These are phyloP conservation scores for Erigeron canadensis DNA, from an alignment of 129 eudicot genomes.

Conservation along the genomic window DNA sequence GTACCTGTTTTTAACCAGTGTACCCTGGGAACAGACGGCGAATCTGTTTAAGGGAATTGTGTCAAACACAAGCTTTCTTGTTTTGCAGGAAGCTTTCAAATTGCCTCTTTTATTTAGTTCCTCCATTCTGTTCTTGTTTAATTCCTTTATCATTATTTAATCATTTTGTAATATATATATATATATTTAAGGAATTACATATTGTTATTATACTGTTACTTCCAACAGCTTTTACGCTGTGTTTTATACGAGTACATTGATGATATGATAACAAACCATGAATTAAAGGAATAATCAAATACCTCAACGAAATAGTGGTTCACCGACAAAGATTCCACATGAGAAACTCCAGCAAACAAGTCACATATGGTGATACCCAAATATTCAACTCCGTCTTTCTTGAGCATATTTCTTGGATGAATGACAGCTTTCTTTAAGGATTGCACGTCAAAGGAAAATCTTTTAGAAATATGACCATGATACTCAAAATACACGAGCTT, in stretches of 20 bases:
- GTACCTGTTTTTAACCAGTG: too few species aligned
- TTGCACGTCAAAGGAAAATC: not conserved
- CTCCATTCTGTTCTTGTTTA: too few species aligned
- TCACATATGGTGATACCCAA: not conserved
- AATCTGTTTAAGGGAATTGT: too few species aligned
- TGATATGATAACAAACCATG: not conserved
- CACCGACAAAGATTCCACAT: conserved; percentile 24
- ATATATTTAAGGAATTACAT: too few species aligned
- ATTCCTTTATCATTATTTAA: too few species aligned
- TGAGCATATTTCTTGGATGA: not conserved
- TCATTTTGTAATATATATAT: too few species aligned
- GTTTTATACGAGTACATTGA: not conserved
- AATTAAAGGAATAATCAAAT: not conserved
- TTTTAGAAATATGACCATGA: not conserved
- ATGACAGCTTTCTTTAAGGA: conserved; percentile 26
- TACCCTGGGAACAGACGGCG: too few species aligned
- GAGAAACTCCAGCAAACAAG: conserved; percentile 19
- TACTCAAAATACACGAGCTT: conserved; percentile 20
- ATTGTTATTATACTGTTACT: too few species aligned
- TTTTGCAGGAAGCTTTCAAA: too few species aligned
- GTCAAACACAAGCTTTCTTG: too few species aligned
- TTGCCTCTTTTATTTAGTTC: too few species aligned
- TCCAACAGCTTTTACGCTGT: too few species aligned
- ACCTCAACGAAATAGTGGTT: conserved; percentile 11
- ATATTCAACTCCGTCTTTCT: not conserved